Evolutionary conservation across 305 asterid genomes (phyloP).

Genomic region (Fraxinus baroniana): DNA sequence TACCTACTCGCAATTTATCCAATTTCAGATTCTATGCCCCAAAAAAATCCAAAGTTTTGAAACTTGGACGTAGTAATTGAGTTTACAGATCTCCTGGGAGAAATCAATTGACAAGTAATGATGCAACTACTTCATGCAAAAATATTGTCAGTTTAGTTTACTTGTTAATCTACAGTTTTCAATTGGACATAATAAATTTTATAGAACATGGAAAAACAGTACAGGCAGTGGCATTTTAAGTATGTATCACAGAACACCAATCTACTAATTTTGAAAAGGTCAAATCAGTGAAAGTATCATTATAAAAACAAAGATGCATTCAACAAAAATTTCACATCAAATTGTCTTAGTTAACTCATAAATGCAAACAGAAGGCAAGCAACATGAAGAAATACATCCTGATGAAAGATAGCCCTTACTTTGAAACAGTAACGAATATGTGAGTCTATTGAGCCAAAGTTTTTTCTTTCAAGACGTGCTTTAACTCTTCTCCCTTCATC

Average conservation of each 20-base stretch:
- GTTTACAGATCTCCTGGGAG: neutral
- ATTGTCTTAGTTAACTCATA: slow-evolving; percentile 11
- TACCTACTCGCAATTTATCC: neutral
- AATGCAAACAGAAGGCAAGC: slow-evolving; percentile 13
- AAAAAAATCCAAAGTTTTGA: neutral
- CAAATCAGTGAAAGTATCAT: slow-evolving; percentile 5
- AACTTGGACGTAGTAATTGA: neutral
- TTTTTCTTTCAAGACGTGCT: slow-evolving; percentile 76
- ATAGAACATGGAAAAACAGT: neutral
- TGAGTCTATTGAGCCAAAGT: slow-evolving; percentile 61
- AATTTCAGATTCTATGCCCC: neutral
- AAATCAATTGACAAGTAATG: neutral
- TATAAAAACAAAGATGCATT: slow-evolving; percentile 16
- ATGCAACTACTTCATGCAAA: neutral
- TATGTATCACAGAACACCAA: neutral
- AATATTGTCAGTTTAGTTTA: neutral
- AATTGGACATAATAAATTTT: neutral
- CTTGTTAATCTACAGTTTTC: neutral
- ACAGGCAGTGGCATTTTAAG: neutral
- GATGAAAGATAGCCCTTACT: slow-evolving; percentile 46
- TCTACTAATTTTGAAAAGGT: slow-evolving; percentile 2
- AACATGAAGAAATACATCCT: slow-evolving; percentile 17
- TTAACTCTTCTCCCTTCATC: slow-evolving; percentile 87
- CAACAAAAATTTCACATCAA: slow-evolving; percentile 13
- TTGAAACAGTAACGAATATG: slow-evolving; percentile 87